A percentile compares a stretch with the other conserved stretches of the same genome.
Evolutionary conservation across 768 basidiomycete genomes (phyloP).

Genomic region (Tricholoma flavovirens): DNA sequence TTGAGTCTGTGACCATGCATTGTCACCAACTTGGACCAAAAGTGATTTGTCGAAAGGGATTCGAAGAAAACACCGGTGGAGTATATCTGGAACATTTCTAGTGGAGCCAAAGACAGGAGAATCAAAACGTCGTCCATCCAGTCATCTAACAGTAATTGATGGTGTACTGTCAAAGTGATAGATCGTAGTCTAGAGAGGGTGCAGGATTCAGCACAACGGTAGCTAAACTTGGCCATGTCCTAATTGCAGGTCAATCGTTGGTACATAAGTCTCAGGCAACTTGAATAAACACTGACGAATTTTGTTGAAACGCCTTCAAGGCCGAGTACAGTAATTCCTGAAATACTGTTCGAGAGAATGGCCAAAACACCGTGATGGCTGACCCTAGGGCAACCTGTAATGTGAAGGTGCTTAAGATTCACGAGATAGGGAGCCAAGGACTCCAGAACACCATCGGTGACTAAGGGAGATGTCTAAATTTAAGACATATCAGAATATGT

Average conservation of each 20-base stretch:
- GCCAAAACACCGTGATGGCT: slow-evolving; percentile 55
- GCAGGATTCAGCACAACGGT: slow-evolving; percentile 26
- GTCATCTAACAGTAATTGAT: slow-evolving; percentile 25
- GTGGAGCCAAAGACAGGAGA: slow-evolving; percentile 43
- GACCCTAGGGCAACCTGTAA: slow-evolving; percentile 67
- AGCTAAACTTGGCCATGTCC: slow-evolving; percentile 48
- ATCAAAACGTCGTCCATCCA: slow-evolving; percentile 42
- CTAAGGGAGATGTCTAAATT: slow-evolving; percentile 45
- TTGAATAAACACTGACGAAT: slow-evolving; percentile 45
- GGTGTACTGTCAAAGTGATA: slow-evolving; percentile 51
- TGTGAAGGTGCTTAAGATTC: slow-evolving; percentile 48
- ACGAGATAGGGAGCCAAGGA: slow-evolving; percentile 43
- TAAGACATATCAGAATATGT: neutral
- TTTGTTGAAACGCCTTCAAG: slow-evolving; percentile 57
- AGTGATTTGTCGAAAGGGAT: slow-evolving; percentile 34
- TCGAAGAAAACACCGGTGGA: slow-evolving; percentile 38
- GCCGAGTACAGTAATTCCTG: slow-evolving; percentile 47
- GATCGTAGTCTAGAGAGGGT: slow-evolving; percentile 43
- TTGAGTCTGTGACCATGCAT: slow-evolving; percentile 47
- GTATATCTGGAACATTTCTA: slow-evolving; percentile 62
- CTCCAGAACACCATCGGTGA: slow-evolving; percentile 54
- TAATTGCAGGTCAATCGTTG: slow-evolving; percentile 18
- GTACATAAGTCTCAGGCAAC: neutral
- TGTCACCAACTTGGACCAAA: slow-evolving; percentile 47
- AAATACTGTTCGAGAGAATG: slow-evolving; percentile 38